phyloP scores from a whole-genome alignment of 257 asterid genomes.

The Datura wrightii region DNA sequence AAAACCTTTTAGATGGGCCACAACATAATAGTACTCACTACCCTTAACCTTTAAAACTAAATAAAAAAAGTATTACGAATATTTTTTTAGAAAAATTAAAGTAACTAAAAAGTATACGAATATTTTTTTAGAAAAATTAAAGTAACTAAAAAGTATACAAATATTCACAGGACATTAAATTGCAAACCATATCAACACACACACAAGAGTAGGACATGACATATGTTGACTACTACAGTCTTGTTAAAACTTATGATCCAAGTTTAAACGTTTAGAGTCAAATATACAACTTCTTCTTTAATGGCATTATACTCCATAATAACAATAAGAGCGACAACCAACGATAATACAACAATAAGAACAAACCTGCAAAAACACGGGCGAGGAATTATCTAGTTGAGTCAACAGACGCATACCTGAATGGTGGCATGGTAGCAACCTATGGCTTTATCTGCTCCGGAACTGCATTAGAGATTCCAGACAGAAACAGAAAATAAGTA shows the following conservation, averaged over 20 bases:
- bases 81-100: no score
- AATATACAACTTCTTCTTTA: not conserved
- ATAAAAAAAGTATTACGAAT: not conserved
- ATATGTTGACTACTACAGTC: not conserved
- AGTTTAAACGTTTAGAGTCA: not conserved
- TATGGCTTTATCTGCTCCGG: constrained; percentile 69
- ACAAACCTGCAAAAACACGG: not conserved
- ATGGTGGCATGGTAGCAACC: constrained; percentile 82
- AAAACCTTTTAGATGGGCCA: not conserved
- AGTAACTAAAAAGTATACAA: not conserved
- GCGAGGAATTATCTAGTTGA: not conserved
- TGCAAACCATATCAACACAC: not conserved
- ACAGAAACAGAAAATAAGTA: constrained; percentile 26
- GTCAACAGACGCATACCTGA: constrained; percentile 57
- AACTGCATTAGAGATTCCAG: constrained; percentile 45
- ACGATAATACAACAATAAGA: not conserved
- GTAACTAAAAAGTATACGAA: no score
- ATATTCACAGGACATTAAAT: not conserved
- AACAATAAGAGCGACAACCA: not conserved
- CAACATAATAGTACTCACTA: not conserved
- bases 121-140: no score
- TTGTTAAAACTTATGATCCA: not conserved
- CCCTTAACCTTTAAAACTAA: not conserved
- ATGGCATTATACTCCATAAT: not conserved
- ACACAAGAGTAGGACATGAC: not conserved